Base-by-base conservation (phyloP, 352 stramenopile genomes). In the Globisporangium canariense region DNA sequence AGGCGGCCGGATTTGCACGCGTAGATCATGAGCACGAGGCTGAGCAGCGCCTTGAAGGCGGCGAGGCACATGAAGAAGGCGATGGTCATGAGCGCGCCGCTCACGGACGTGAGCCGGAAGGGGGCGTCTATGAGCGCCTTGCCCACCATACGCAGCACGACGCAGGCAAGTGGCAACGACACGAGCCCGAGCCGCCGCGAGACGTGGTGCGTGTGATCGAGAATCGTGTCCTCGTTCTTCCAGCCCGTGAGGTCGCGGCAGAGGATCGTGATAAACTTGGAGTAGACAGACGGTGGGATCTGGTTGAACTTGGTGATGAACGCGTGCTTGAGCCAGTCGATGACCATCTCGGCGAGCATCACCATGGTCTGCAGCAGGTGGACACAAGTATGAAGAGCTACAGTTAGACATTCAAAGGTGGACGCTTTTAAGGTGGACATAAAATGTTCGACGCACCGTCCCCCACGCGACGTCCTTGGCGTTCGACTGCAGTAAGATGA, bases 281-380 rank as follows among this genome's bases (percentile, higher is more conserved):
- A 90, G 74, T 99, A 99, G 32, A 98, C 84, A 3, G 70, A 81
- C 38, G 94, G 93, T 40, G 95, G 83, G 51, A 99, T 94, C 49
- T 94, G 86, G 72, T 99, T 99, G 78, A 99, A 99, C 67, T 99
- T 99, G 55, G 94, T 98, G 67, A 99, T 99, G 76, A 99, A 99
- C 4, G 91, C 93, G 75, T 99, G 97, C 77, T 99, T 99, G 62
- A 99, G 91, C 94, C 95, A 99, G 79, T 99, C 97, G 58, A 97
- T 96, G 57, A 99, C 66, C 70, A 98, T 90, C 75, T 99, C 96
- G 13, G 90, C 87, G 10, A 88, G 67, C 64, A 97, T 89, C 28
- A 99, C 93, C 76, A 98, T 90, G 0, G 81, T 77, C 81, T 90
- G 34, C 14, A 4, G 14, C 30, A 62, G 3, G 32, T 46, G 49